phyloP scores from a whole-genome alignment of 192 early-diverging fungal genomes.

The Kappamyces sp. region DNA sequence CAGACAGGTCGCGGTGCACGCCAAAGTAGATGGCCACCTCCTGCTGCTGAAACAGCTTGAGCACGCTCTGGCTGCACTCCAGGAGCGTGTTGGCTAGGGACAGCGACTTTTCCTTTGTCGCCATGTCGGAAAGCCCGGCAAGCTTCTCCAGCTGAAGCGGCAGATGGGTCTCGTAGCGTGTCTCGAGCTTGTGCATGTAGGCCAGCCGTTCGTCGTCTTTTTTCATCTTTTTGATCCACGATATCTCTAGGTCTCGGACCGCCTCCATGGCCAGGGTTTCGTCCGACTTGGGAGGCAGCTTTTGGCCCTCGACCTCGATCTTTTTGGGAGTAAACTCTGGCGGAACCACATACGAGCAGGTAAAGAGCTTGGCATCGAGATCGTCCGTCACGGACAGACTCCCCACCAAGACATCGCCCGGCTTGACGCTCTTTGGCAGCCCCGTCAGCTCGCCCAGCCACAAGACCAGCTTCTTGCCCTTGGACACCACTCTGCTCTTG shows the following conservation, averaged over 20 bases:
- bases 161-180: slow-evolving; percentile 50
- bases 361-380: slow-evolving; percentile 18
- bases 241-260: slow-evolving; percentile 70
- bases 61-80: background rate
- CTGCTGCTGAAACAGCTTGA: background rate
- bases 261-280: slow-evolving; percentile 49
- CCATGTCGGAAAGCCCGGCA: no score
- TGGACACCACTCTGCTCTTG: slow-evolving; percentile 41
- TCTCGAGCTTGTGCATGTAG: slow-evolving; percentile 55
- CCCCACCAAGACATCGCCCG: slow-evolving; percentile 76
- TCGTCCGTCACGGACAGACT: slow-evolving; percentile 43
- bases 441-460: slow-evolving; percentile 48
- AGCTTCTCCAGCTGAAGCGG: slow-evolving; percentile 30
- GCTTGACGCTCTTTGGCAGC: slow-evolving; percentile 60
- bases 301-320: slow-evolving; percentile 9
- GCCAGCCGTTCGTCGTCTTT: slow-evolving; percentile 51
- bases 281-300: background rate
- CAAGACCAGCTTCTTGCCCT: slow-evolving; percentile 41
- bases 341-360: slow-evolving; percentile 44
- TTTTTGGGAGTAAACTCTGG: slow-evolving; percentile 45
- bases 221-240: slow-evolving; percentile 71
- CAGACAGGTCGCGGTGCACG: slow-evolving; percentile 44
- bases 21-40: slow-evolving; percentile 66
- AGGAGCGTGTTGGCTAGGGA: no score
- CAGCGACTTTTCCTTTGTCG: no score